Conservation (phyloP, 179 eudicot species). For the Silene noctiflora region DNA sequence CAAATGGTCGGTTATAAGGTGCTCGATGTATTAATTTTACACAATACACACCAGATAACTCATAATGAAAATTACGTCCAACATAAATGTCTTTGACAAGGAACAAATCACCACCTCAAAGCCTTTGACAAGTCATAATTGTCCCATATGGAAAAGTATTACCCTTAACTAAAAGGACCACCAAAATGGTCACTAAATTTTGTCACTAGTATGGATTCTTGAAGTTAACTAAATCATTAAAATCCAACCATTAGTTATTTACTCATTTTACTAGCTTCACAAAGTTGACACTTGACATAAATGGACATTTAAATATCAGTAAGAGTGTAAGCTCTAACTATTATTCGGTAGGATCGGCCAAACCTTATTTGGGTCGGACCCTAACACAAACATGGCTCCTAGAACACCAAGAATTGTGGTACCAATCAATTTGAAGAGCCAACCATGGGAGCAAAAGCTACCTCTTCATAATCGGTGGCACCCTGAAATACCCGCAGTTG, state of each 20-base stretch:
- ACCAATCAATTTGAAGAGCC: conserved; percentile 60
- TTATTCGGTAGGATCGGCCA: no score
- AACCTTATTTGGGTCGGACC: background rate
- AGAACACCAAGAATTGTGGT: conserved; percentile 51
- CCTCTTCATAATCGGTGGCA: conserved; percentile 98
- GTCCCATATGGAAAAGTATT: conserved; percentile 13
- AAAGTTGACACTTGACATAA: no score
- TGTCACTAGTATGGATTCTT: background rate
- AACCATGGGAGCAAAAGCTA: conserved; percentile 63
- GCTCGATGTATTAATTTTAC: no score
- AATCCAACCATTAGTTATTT: background rate
- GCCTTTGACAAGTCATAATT: conserved; percentile 6
- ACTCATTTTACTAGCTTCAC: background rate
- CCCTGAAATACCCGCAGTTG: conserved; percentile 70
- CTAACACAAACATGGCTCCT: conserved; percentile 47
- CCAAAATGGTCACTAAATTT: background rate
- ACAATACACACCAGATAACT: no score
- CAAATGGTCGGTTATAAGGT: no score
- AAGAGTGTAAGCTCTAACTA: no score
- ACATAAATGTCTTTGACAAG: background rate
- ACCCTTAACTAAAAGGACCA: conserved; percentile 18
- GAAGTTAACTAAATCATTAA: background rate
- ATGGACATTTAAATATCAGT: background rate
- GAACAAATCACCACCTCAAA: conserved; percentile 10
- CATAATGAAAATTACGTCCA: background rate